Evolutionary conservation across 176 grass and related monocot species (phyloP), one percentile per base, ranked within the genome.

Genomic region (Aegilops speltoides): DNA sequence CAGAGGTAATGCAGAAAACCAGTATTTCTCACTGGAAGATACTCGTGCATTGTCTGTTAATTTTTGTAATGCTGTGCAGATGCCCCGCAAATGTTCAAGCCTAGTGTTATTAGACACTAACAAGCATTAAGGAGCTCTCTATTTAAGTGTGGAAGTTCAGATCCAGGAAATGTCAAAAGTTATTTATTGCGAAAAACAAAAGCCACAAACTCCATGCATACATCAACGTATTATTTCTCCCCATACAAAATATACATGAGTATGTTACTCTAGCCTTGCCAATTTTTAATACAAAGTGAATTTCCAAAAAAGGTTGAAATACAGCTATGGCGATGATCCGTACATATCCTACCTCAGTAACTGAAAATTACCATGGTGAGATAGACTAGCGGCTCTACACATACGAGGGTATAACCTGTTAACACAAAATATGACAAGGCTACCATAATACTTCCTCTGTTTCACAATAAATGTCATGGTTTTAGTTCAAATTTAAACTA

Each of bases 201-300:
- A 81, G 19, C 63, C 63, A 67, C 79, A 81, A 33, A 68, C 79
- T 8, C 17, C 63, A 81, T 68, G 26, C 41, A 31, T 65, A 80
- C 15, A 65, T 65, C 37, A 20, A 65, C 3, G 16, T 43, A 41
- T 80, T 77, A 7, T 32, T 34, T 19, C 6, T 1, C 34, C 52
- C 20, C 4, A 3, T 13, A n/a, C 7, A 61, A 60, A 78, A 38
- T 76, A 78, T 37, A 17, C 17, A 80, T n/a, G n/a, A n/a, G n/a
- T n/a, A n/a, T 45, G 23, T 7, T 3, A 65, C 43, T 20, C 60
- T 46, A 65, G 36, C 37, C 2, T 64, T 65, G 11, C 37, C 15
- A 79, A n/a, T 28, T 63, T 25, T 38, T 54, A 19, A 17, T 80
- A 64, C 77, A 10, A 45, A 63, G 10, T 28, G 19, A 25, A 46